Conservation (phyloP, 495 filamentous ascomycete genomes). For the Aspergillus diversus region DNA sequence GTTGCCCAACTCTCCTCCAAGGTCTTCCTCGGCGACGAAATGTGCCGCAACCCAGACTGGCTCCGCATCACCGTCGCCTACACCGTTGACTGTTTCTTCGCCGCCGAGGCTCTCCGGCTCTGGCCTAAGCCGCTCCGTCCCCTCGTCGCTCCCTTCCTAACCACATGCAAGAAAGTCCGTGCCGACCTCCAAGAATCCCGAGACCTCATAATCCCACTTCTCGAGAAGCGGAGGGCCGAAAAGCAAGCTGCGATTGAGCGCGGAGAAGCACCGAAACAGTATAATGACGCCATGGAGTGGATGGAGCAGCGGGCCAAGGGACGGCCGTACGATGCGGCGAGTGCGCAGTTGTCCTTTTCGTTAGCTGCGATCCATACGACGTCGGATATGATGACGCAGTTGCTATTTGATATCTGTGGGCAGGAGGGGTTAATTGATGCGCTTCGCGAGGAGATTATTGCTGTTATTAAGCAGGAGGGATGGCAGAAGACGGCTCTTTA, state of each 20-base stretch:
- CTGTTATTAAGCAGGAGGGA: constrained; percentile 38
- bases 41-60: constrained; percentile 55
- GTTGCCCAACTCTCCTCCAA: constrained; percentile 55
- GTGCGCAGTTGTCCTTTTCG: constrained; percentile 26
- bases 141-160: constrained; percentile 21
- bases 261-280: not conserved
- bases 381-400: constrained; percentile 29
- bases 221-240: constrained; percentile 13
- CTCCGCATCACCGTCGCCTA: constrained; percentile 52
- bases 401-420: constrained; percentile 41
- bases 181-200: constrained; percentile 9
- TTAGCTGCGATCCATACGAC: constrained; percentile 39
- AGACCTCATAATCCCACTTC: constrained; percentile 24
- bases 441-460: constrained; percentile 44
- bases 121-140: constrained; percentile 29
- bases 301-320: constrained; percentile 27
- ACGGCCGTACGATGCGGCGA: constrained; percentile 21
- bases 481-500: constrained; percentile 42
- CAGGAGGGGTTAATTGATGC: constrained; percentile 36
- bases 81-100: constrained; percentile 46
- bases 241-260: constrained; percentile 31
- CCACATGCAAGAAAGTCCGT: constrained; percentile 7
- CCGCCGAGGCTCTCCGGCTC: constrained; percentile 19
- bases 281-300: constrained; percentile 32
- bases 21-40: constrained; percentile 51